Conservation (phyloP, 345 rosid genomes). For the Leavenworthia alabamica region DNA sequence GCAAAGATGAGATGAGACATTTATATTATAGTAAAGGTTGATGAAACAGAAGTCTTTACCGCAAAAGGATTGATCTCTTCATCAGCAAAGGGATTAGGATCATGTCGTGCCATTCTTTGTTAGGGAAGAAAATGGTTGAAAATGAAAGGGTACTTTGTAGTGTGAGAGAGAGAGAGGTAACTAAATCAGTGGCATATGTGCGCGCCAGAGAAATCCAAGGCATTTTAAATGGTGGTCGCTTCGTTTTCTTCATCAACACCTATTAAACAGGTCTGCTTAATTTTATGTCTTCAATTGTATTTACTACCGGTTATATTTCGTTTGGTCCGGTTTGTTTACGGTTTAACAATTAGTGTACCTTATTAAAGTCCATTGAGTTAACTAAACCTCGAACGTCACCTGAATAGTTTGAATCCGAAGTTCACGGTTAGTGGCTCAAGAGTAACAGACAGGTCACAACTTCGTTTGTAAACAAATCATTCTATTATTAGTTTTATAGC, state of each 20-base stretch:
- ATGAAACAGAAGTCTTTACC: conserved; percentile 34
- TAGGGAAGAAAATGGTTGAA: conserved; percentile 24
- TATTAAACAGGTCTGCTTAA: conserved; percentile 3
- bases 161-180: conserved; percentile 23
- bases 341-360: background rate
- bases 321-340: background rate
- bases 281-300: background rate
- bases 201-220: conserved; percentile 28
- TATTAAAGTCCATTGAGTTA: too few species aligned
- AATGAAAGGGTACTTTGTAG: conserved; percentile 26
- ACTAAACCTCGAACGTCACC: too few species aligned
- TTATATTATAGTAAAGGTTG: background rate
- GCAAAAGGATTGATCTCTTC: conserved; percentile 91
- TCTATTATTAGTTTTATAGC: too few species aligned
- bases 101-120: conserved; percentile 53
- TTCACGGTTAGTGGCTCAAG: too few species aligned
- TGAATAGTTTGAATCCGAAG: too few species aligned
- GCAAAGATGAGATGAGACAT: conserved; percentile 8
- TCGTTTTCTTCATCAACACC: conserved; percentile 19
- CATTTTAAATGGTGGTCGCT: conserved; percentile 24
- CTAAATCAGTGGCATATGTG: conserved; percentile 17
- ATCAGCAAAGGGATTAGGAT: conserved; percentile 75
- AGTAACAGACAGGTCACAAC: too few species aligned
- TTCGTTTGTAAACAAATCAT: too few species aligned
- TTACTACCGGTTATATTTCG: background rate